Base-by-base conservation (phyloP, 148 eudicot species). In the Nepenthes mirabilis region DNA sequence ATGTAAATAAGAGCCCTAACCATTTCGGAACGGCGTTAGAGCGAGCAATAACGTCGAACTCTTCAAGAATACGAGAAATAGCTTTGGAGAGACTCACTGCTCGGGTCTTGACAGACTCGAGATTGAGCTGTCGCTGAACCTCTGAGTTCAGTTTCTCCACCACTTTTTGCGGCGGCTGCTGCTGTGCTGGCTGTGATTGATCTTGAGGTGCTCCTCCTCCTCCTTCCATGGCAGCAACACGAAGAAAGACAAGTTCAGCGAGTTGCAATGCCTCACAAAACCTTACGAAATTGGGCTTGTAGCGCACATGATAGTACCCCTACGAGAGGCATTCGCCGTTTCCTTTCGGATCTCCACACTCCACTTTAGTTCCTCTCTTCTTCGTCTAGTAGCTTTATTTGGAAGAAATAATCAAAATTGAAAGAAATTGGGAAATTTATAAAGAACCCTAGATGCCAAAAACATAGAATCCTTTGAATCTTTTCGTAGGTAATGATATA, bases 41-140 rank as follows among this genome's bases (percentile, higher is more conserved):
- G 70, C 89, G 95, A 63, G 90, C 70, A 33, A 84, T 67, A 50
- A 63, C 70, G 33, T 89, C 85, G 34, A 86, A 67, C 1, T 94
- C 99, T 47, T 94, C 90, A 9, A 94, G 83, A 70, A 94, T 86
- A 63, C 97, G 91, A 69, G 91, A 64, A 50, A 94, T 89, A 53
- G 91, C 79, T 62, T 86, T 86, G 68, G 51, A 81, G 65, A 94
- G 86, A 35, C 91, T 81, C 9, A 79, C 64, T 9, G 97, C 97
- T 11, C 99, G 83, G 50, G 87, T 86, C 75, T 84, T 94, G 23
- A 94, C 80, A 0, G 85, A 82, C 9, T 89, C 87, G 47, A 94
- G 81, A 57, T 94, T 94, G 43, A 94, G 84, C 52, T 89, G 91
- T 60, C 86, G 97, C 57, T 75, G 85, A 49, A 88, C 78, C 37